These are phyloP conservation scores for Wickerhamomyces sydowiorum DNA, from an alignment of 805 yeast genomes.

Conservation along the genomic window DNA sequence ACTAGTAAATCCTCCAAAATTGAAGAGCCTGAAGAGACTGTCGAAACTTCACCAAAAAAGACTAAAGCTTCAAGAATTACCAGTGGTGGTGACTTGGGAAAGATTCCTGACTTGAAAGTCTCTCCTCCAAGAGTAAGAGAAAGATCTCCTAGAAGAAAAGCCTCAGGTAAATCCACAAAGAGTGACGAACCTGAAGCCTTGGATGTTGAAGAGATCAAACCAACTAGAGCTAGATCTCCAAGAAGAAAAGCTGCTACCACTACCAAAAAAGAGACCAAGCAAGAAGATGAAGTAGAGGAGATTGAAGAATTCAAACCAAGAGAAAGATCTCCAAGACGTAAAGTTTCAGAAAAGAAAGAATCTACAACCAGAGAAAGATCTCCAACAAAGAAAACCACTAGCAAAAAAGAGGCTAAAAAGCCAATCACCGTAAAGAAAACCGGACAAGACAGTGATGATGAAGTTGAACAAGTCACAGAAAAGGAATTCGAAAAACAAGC, in stretches of 20 bases:
- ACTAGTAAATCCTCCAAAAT: conserved; percentile 13
- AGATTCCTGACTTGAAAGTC: conserved; percentile 12
- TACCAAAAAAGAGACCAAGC: not conserved
- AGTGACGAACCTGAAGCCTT: too few species aligned
- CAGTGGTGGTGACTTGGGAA: conserved; percentile 1
- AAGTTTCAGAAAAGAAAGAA: not conserved
- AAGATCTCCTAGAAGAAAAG: conserved; percentile 8
- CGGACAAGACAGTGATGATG: conserved; percentile 3
- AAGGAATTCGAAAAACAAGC: conserved; percentile 2
- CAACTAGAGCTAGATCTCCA: conserved; percentile 1
- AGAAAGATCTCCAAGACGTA: conserved; percentile 1
- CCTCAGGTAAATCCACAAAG: not conserved
- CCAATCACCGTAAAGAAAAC: not conserved
- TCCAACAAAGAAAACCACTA: not conserved
- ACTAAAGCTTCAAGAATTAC: not conserved
- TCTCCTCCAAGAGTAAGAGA: conserved; percentile 5
- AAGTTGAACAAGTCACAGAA: conserved; percentile 2
- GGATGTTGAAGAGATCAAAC: not conserved
- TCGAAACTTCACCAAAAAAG: conserved; percentile 2
- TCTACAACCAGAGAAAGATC: conserved; percentile 4
- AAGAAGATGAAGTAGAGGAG: not conserved
- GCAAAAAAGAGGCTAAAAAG: not conserved
- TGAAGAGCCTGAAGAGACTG: conserved; percentile 9
- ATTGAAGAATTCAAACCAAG: not conserved
- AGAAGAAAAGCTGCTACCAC: conserved; percentile 2